phyloP scores from a whole-genome alignment of 805 yeast species.

The Spathaspora hagerdaliae region DNA sequence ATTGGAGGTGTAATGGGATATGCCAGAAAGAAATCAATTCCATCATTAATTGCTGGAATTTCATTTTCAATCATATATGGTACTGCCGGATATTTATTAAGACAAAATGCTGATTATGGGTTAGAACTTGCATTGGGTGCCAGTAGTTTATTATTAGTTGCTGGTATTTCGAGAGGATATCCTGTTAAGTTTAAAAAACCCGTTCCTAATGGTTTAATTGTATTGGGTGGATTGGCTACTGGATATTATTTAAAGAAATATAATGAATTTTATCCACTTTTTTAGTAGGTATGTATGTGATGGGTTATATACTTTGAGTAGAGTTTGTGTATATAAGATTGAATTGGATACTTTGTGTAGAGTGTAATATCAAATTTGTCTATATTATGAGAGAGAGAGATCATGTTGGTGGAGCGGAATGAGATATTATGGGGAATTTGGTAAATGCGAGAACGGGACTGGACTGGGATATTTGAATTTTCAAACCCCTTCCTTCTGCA shows the following conservation, averaged over 20 bases:
- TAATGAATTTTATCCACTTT: slow-evolving; percentile 56
- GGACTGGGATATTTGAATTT: too few species aligned
- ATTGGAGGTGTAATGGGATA: slow-evolving; percentile 72
- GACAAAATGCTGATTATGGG: slow-evolving; percentile 73
- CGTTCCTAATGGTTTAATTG: slow-evolving; percentile 63
- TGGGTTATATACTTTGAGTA: background rate
- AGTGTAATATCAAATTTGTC: too few species aligned
- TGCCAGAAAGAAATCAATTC: slow-evolving; percentile 63
- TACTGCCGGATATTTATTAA: slow-evolving; percentile 70
- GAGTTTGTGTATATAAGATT: too few species aligned
- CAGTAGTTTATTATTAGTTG: slow-evolving; percentile 59
- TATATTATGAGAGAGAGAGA: too few species aligned
- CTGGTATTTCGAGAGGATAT: slow-evolving; percentile 69
- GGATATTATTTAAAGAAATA: slow-evolving; percentile 73
- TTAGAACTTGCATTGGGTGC: slow-evolving; percentile 75
- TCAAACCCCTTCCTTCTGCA: too few species aligned
- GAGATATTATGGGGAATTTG: too few species aligned
- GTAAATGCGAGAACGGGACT: too few species aligned
- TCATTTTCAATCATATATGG: slow-evolving; percentile 58
- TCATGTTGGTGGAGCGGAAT: too few species aligned
- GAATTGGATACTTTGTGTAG: too few species aligned
- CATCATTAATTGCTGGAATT: slow-evolving; percentile 77
- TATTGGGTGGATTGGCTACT: slow-evolving; percentile 60
- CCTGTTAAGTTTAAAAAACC: slow-evolving; percentile 63
- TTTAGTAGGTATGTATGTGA: too few species aligned